Evolutionary conservation across 2,329 filamentous ascomycete species (phyloP), one percentile per base, ranked within the genome.

Genomic region (Aspergillus aculeatinus): DNA sequence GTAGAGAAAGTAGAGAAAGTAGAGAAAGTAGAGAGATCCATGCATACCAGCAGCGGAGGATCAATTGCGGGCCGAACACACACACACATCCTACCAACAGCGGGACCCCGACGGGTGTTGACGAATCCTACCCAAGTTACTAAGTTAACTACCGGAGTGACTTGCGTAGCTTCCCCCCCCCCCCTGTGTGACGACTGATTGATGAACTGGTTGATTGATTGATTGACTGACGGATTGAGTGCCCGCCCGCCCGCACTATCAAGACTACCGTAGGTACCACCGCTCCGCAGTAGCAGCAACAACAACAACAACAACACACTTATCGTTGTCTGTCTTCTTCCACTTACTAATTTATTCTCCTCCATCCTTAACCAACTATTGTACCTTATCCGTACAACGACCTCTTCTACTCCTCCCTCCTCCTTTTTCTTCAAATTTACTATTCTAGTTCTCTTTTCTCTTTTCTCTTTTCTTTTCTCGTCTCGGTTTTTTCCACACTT

Each of bases 111-210:
- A 35, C 51, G 51, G 31, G 35, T 29, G 27, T 29, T 29, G 27
- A 29, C 27, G 27, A 29, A 29, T 29, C 27, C 27, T 29, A 29
- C 7, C 35, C 3, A 48, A 57, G 12, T 29, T 7, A 33, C 42
- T 21, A 21, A 21, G 23, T 23, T 23, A 23, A 23, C 23, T 23
- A 23, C 23, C 23, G 23, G 16, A 27, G 31, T 56, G 23, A 50
- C 44, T 57, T 58, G 51, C 52, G 48, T 53, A 61, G 57, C 55
- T 53, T 57, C 54, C 57, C 57, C 53, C 21, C 21, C 21, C 21
- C 19, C 19, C 1, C 21, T 23, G 23, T 4, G 23, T 23, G 31
- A 33, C 31, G 31, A 33, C 31, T 35, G 33, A 4, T 16, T 35
- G 27, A 29, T 29, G 7, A 7, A 29, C 9, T 29, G 27, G 9